Evolutionary conservation across 305 asterid species (phyloP).

Genomic region (Solanum hybrid): DNA sequence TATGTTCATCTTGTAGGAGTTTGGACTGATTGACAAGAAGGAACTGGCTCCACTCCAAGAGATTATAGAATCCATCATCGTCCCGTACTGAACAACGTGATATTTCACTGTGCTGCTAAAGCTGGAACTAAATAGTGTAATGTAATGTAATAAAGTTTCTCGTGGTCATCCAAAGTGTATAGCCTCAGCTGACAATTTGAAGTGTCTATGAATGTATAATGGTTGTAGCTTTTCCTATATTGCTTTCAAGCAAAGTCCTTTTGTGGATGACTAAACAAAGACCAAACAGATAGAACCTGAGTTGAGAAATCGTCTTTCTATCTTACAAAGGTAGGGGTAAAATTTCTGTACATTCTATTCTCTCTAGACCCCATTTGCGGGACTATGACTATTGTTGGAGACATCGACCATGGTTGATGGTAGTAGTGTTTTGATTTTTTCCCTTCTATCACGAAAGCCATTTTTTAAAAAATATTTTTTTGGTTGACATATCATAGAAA

Average conservation of each 20-base stretch:
- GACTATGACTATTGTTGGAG: neutral
- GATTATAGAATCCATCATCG: slow-evolving; percentile 75
- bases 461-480: neutral
- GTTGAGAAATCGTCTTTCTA: neutral
- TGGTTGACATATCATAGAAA: neutral
- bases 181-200: slow-evolving; percentile 2
- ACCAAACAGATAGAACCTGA: neutral
- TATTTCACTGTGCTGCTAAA: slow-evolving; percentile 8
- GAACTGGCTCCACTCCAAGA: slow-evolving; percentile 98
- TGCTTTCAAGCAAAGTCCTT: neutral
- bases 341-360: neutral
- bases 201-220: neutral
- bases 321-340: neutral
- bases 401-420: neutral
- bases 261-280: neutral
- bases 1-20: slow-evolving; percentile 52
- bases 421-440: neutral
- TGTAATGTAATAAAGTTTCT: neutral
- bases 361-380: neutral
- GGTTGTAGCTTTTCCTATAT: slow-evolving; percentile 1
- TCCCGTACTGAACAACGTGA: slow-evolving; percentile 44
- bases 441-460: neutral
- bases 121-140: slow-evolving; percentile 3
- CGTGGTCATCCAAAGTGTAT: neutral
- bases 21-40: slow-evolving; percentile 84